Conservation (phyloP, 2,329 filamentous ascomycete species). For the Claviceps lovelessii region DNA sequence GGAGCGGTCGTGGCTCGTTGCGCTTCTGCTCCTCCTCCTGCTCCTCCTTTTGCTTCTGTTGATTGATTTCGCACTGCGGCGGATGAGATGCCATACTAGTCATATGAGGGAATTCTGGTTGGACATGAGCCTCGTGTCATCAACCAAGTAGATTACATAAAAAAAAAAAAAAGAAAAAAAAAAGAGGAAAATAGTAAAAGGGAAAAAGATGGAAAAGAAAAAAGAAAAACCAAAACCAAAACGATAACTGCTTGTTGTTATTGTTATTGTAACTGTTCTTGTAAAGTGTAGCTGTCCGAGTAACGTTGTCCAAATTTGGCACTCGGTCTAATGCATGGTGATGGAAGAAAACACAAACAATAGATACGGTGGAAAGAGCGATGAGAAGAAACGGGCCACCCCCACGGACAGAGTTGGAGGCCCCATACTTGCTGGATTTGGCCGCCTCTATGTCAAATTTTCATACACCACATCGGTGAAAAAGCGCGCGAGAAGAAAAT, state of each 20-base stretch:
- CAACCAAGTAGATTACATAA: not conserved
- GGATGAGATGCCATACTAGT: slow-evolving; percentile 21
- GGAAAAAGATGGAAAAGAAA: not conserved
- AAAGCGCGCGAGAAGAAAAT: not conserved
- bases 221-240: not conserved
- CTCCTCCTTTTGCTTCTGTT: not conserved
- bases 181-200: not conserved
- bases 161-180: not conserved
- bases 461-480: not conserved
- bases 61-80: not conserved
- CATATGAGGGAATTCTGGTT: not conserved
- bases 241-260: not conserved
- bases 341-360: not conserved
- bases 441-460: not conserved
- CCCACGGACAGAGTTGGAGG: not conserved
- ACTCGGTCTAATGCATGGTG: not conserved
- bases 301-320: not conserved
- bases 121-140: not conserved
- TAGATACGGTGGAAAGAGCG: slow-evolving; percentile 2
- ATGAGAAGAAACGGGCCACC: not conserved
- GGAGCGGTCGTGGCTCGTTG: slow-evolving; percentile 30
- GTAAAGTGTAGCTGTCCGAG: not conserved
- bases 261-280: not conserved
- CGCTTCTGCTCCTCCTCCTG: not conserved
- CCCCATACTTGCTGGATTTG: not conserved